Conservation (phyloP, 768 basidiomycete species). For the Candolleomyces eurysporus region DNA sequence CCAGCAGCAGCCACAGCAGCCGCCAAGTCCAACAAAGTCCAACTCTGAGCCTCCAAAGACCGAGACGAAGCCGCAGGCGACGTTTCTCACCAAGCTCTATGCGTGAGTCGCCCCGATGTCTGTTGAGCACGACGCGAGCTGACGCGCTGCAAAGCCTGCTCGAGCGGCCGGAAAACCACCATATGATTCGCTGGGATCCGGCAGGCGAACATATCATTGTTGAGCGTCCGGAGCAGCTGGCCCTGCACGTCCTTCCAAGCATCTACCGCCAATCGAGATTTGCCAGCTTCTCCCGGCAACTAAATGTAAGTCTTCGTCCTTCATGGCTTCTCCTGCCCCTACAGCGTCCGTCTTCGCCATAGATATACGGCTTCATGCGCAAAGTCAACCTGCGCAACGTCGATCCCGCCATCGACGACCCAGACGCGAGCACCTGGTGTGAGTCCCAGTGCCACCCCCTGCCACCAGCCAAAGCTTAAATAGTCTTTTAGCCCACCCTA, state of each 20-base stretch:
- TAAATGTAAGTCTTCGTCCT: conserved; percentile 69
- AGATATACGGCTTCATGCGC: conserved; percentile 99
- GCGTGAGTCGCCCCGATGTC: conserved; percentile 55
- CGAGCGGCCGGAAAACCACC: conserved; percentile 89
- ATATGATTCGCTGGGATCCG: conserved; percentile 96
- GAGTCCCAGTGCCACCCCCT: conserved; percentile 35
- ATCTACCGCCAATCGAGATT: conserved; percentile 97
- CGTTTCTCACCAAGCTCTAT: conserved; percentile 97
- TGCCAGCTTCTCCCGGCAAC: conserved; percentile 95
- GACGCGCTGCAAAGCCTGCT: conserved; percentile 56
- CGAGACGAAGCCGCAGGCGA: conserved; percentile 83
- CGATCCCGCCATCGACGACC: conserved; percentile 92
- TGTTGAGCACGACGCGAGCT: conserved; percentile 4
- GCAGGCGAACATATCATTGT: conserved; percentile 95
- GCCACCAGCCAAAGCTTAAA: conserved; percentile 4
- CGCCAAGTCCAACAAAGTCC: conserved; percentile 45
- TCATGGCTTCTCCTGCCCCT: conserved; percentile 21
- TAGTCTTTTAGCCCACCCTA: conserved; percentile 70
- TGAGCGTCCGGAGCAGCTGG: conserved; percentile 89
- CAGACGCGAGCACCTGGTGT: conserved; percentile 98
- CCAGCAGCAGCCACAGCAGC: conserved; percentile 17
- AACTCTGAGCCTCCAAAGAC: conserved; percentile 49
- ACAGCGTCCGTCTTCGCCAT: conserved; percentile 5
- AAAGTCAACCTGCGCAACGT: conserved; percentile 95
- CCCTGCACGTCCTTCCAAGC: conserved; percentile 88